A percentile compares a stretch with the other conserved stretches of the same genome.
phyloP scores from a whole-genome alignment of 2,329 filamentous ascomycete species.

The Sordariomycetes sp. region DNA sequence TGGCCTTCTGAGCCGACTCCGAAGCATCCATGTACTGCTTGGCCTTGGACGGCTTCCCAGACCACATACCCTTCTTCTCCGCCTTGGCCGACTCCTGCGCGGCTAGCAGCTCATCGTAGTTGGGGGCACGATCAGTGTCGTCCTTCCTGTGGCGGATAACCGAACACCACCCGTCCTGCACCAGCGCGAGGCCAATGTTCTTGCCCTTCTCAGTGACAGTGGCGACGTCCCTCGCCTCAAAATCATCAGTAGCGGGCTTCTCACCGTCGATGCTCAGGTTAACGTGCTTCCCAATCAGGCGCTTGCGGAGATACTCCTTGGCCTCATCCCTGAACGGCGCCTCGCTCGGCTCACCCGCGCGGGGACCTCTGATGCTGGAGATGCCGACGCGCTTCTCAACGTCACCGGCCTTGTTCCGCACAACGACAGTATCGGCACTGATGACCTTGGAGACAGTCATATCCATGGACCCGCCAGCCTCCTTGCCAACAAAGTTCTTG shows the following conservation, averaged over 20 bases:
- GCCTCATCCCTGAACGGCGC: constrained; percentile 82
- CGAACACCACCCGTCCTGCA: constrained; percentile 87
- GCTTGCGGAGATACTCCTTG: constrained; percentile 91
- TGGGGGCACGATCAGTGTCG: constrained; percentile 82
- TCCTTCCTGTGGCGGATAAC: constrained; percentile 93
- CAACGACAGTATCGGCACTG: constrained; percentile 76
- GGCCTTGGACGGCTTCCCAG: constrained; percentile 69
- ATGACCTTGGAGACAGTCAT: constrained; percentile 76
- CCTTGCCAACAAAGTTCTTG: constrained; percentile 64
- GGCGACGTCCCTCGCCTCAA: constrained; percentile 88
- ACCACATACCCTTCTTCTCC: constrained; percentile 91
- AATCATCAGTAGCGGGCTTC: constrained; percentile 79
- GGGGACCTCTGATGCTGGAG: constrained; percentile 89
- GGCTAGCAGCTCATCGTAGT: constrained; percentile 79
- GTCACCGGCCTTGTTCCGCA: constrained; percentile 69
- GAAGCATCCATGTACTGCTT: constrained; percentile 83
- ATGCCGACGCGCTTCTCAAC: constrained; percentile 81
- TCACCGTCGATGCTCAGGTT: constrained; percentile 81
- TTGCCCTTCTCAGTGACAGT: constrained; percentile 74
- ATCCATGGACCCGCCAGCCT: constrained; percentile 48
- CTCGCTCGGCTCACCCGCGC: constrained; percentile 74
- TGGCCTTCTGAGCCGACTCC: constrained; percentile 86
- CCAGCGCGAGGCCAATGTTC: constrained; percentile 71
- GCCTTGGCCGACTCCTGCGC: constrained; percentile 75
- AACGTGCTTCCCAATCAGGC: constrained; percentile 90